Percentiles rank a stretch among this genome's conserved stretches.
phyloP scores from a whole-genome alignment of 2,329 filamentous ascomycete genomes.

The Aspergillus fumigatus region DNA sequence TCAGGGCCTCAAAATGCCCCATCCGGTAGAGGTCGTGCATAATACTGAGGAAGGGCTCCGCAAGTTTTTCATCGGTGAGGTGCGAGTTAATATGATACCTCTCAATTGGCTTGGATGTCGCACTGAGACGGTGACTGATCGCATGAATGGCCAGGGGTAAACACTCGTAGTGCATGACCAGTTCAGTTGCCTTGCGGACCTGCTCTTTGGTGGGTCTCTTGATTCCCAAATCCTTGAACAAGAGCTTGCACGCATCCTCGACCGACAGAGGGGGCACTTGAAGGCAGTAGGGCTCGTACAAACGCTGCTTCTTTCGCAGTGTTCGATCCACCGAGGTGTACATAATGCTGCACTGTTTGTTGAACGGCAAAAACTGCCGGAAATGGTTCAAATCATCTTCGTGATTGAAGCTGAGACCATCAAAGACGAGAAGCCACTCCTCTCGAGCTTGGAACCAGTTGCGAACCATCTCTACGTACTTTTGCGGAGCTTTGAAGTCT shows the following conservation, averaged over 20 bases:
- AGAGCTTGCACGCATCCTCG: conserved; percentile 55
- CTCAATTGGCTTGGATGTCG: conserved; percentile 57
- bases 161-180: conserved; percentile 61
- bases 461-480: conserved; percentile 55
- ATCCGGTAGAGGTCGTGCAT: conserved; percentile 43
- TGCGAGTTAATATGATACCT: conserved; percentile 56
- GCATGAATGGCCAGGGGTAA: conserved; percentile 66
- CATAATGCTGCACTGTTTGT: conserved; percentile 59
- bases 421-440: conserved; percentile 65
- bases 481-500: conserved; percentile 37
- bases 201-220: conserved; percentile 54
- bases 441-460: conserved; percentile 58
- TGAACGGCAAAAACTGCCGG: conserved; percentile 60
- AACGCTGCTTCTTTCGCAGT: conserved; percentile 50
- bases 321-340: conserved; percentile 64
- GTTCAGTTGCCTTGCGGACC: conserved; percentile 52
- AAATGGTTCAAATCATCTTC: conserved; percentile 49
- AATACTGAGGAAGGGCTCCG: conserved; percentile 44
- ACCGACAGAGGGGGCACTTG: conserved; percentile 52
- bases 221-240: conserved; percentile 61
- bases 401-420: conserved; percentile 60
- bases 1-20: conserved; percentile 52
- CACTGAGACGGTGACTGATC: conserved; percentile 58
- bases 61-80: conserved; percentile 52
- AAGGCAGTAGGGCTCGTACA: conserved; percentile 58